Evolutionary conservation across 169 alveolate species (phyloP).

Genomic region (Amoebophrya sp.): DNA sequence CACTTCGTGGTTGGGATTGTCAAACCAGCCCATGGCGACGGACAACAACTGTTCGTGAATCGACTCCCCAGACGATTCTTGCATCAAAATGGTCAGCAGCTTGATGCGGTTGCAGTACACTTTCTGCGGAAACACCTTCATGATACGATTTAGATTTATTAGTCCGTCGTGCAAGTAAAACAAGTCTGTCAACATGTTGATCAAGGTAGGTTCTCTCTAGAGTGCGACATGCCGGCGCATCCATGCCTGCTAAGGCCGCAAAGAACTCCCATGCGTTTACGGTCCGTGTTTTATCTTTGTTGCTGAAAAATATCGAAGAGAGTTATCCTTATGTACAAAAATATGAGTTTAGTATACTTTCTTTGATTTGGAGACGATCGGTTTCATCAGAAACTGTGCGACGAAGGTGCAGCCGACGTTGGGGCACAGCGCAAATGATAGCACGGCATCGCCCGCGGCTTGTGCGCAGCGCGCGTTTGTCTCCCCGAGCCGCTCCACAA

Average conservation of each 20-base stretch:
- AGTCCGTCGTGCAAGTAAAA: background rate
- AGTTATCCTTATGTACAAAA: background rate
- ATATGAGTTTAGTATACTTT: background rate
- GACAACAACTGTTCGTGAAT: background rate
- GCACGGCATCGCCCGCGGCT: background rate
- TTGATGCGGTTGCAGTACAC: slow-evolving; percentile 8
- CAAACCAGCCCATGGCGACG: background rate
- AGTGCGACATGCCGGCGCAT: too few species aligned
- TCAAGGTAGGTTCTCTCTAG: background rate
- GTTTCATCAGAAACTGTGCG: background rate
- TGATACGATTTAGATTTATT: background rate
- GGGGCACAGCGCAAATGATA: background rate
- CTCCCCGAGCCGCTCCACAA: slow-evolving; percentile 10
- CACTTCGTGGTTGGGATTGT: background rate
- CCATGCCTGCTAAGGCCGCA: too few species aligned
- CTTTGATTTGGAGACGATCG: background rate
- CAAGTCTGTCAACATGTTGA: too few species aligned
- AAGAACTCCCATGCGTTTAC: too few species aligned
- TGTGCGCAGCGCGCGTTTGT: background rate
- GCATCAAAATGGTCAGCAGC: background rate
- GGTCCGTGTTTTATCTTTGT: too few species aligned
- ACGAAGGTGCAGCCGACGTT: background rate
- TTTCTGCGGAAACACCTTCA: background rate
- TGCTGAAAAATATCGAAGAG: background rate
- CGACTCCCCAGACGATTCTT: background rate